A percentile compares a stretch with the other conserved stretches of the same genome.
phyloP scores from a whole-genome alignment of 805 yeast genomes.

The Barnettozyma pratensis region DNA sequence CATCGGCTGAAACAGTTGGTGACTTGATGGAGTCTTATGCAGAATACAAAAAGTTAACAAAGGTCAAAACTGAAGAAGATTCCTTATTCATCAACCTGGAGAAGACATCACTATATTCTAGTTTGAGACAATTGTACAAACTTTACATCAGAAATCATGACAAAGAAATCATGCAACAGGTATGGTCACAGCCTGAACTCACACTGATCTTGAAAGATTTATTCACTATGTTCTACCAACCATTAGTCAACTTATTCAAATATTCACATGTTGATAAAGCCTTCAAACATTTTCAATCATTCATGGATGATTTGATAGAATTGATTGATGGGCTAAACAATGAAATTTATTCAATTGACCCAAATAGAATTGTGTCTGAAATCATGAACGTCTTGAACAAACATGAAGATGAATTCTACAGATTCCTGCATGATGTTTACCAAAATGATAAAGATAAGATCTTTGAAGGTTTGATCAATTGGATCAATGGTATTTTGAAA shows the following conservation, averaged over 20 bases:
- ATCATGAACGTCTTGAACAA: conserved; percentile 61
- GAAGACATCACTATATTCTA: conserved; percentile 36
- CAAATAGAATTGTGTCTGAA: conserved; percentile 61
- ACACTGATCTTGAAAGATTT: conserved; percentile 71
- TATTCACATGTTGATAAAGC: conserved; percentile 63
- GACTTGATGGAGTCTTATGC: conserved; percentile 22
- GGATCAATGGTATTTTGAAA: conserved; percentile 66
- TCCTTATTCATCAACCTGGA: conserved; percentile 19
- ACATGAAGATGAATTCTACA: conserved; percentile 69
- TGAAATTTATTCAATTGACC: conserved; percentile 43
- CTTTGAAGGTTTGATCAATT: conserved; percentile 64
- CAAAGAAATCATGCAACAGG: conserved; percentile 63
- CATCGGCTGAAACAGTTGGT: conserved; percentile 14
- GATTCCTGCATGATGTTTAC: conserved; percentile 78
- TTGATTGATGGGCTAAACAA: conserved; percentile 48
- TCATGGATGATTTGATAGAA: conserved; percentile 60
- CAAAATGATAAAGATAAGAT: conserved; percentile 65
- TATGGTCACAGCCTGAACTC: conserved; percentile 84
- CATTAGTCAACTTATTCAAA: conserved; percentile 63
- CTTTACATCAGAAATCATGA: conserved; percentile 66
- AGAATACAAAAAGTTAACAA: conserved; percentile 25
- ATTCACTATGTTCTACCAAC: conserved; percentile 67
- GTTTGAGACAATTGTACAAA: conserved; percentile 57
- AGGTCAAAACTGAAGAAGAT: conserved; percentile 13
- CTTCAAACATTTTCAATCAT: conserved; percentile 55